Evolutionary conservation across 768 basidiomycete species (phyloP).

Genomic region (Lentinula guzmanii): DNA sequence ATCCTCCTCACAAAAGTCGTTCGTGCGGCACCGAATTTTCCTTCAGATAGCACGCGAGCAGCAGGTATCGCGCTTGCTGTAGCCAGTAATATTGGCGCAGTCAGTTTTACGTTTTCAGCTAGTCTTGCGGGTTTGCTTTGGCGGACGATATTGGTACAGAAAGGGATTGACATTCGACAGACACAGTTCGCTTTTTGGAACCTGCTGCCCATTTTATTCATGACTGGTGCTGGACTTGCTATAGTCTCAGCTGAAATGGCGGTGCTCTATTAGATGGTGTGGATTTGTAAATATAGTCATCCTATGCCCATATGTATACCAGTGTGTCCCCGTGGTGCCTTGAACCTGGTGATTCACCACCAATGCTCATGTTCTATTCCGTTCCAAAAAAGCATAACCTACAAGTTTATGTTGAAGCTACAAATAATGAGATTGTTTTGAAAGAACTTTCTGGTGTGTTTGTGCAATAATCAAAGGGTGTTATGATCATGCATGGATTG

Average conservation of each 20-base stretch:
- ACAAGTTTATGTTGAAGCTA: too few species aligned
- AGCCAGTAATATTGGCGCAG: constrained; percentile 86
- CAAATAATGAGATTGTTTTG: too few species aligned
- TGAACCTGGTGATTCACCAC: too few species aligned
- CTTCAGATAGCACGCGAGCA: constrained; percentile 33
- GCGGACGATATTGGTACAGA: constrained; percentile 67
- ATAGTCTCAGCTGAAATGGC: constrained; percentile 77
- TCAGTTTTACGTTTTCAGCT: constrained; percentile 83
- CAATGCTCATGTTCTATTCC: too few species aligned
- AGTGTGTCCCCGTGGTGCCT: too few species aligned
- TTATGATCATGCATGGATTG: too few species aligned
- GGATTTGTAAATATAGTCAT: neutral
- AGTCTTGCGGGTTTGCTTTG: constrained; percentile 88
- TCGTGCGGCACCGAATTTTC: constrained; percentile 37
- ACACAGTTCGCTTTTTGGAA: constrained; percentile 72
- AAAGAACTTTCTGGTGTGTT: too few species aligned
- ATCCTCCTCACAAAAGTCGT: constrained; percentile 83
- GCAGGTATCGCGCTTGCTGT: constrained; percentile 76
- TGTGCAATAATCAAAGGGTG: too few species aligned
- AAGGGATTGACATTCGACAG: constrained; percentile 57
- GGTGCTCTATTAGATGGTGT: constrained; percentile 28
- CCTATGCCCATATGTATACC: too few species aligned
- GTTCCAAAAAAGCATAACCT: too few species aligned
- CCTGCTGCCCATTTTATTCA: constrained; percentile 51
- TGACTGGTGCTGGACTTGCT: constrained; percentile 60